Evolutionary conservation across 2,329 filamentous ascomycete species (phyloP), one percentile per base, ranked within the genome.

Genomic region (Teratosphaeria gauchensis): DNA sequence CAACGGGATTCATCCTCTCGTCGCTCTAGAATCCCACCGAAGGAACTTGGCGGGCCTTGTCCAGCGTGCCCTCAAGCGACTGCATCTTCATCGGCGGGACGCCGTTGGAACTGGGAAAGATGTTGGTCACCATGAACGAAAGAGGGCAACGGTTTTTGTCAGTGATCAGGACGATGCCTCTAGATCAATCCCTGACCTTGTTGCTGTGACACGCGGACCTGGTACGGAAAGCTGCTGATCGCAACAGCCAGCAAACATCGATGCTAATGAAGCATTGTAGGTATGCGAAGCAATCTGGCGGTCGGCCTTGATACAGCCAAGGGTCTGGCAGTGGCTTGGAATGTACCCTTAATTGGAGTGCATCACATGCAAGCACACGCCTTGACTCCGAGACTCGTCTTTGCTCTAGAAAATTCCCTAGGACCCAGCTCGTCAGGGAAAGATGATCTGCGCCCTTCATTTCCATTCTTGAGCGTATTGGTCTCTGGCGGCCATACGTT

Each of bases 301-400:
- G 84, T 87, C 16, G 94, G 94, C 0, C 73, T 97, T 11, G 86
- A 90, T 69, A 86, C 85, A 24, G 94, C 90, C 19, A 97, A 97
- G 74, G 94, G 91, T 0, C 80, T 97, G 21, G 85, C 92, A 0
- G 79, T 89, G 21, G 91, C 90, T 42, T 95, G 89, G 89, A 81
- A 85, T 63, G 81, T 91, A 42, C 92, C 92, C 2, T 77, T 97
- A 33, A 73, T 97, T 1, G 94, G 85, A 0, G 89, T 96, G 0
- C 89, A 99, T 72, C 94, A 99, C 73, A 97, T 99, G 94, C 92
- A 96, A 72, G 94, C 92, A 11, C 94, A 99, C 73, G 88, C 94
- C 19, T 76, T 99, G 62, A 97, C 94, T 19, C 89, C 92, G 16
- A 82, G 90, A 9, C 81, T 99, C 51, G 85, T 66, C 9, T n/a